Evolutionary conservation across 192 early-diverging fungal genomes (phyloP), one percentile per base, ranked within the genome.

Genomic region (Backusella australiensis): DNA sequence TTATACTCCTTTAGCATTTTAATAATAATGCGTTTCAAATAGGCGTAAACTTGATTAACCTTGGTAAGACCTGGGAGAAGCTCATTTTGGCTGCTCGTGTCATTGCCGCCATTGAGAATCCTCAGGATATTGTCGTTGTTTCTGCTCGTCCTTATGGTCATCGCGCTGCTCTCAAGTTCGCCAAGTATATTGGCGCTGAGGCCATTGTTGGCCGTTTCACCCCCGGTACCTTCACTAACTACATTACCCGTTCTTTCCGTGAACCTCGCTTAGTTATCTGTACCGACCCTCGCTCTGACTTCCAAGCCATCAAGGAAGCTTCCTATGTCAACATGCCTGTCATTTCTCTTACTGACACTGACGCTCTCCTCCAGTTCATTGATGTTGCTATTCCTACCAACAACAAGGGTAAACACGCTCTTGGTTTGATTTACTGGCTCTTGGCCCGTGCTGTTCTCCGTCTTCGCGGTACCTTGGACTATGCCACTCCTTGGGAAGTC

Each of bases 251-350:
- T 80, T 90, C 96, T 80, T 99, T 98, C 95, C 94, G 96, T 88
- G 98, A 99, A 90, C 98, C 98, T 79, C 94, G 98, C 76, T 88
- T 99, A 76, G 95, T 99, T 82, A 87, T 99, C 77, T 94, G 96
- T 74, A 95, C 97, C 74, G 98, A 99, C 89, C 97, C 98, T 79
- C 94, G 91, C 79, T 95, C 96, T 79, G 98, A 99, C 86, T 92
- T 95, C 90, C 98, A 99, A 91, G 94, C 98, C 84, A 94, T 99
- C 87, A 89, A 90, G 88, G 98, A 99, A 89, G 95, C 98, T 72
- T 98, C 98, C 71, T 99, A 99, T 88, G 98, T 99, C 86, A 99
- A 99, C 94, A 97, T 99, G 90, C 98, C 98, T 74, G 95, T 99
- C 74, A 99, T 99, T 83, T 97, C 97, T 73, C 93, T 99, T 82